phyloP scores from a whole-genome alignment of 2,329 filamentous ascomycete species.

The Claviceps sp. region DNA sequence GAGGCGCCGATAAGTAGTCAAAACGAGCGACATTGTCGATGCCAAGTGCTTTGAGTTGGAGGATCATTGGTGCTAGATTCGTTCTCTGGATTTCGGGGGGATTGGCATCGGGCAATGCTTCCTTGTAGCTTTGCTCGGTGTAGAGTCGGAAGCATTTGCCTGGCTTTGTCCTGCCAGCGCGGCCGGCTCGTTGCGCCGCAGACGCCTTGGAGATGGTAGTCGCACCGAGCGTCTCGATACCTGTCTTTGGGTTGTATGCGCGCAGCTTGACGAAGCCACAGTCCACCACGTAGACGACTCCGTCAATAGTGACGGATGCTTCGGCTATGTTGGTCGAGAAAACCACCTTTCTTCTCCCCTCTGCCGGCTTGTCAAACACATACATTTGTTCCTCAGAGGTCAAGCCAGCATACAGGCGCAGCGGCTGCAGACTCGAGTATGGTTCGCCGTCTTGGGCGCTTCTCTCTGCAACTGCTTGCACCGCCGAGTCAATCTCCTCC shows the following conservation, averaged over 20 bases:
- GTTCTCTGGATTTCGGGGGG: conserved; percentile 85
- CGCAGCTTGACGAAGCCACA: conserved; percentile 83
- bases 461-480: conserved; percentile 68
- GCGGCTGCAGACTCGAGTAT: conserved; percentile 18
- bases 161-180: conserved; percentile 75
- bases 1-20: conserved; percentile 75
- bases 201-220: conserved; percentile 81
- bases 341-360: conserved; percentile 79
- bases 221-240: conserved; percentile 76
- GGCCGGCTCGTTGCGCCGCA: conserved; percentile 79
- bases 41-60: conserved; percentile 88
- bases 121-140: conserved; percentile 57
- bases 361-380: conserved; percentile 73
- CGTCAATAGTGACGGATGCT: conserved; percentile 87
- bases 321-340: conserved; percentile 94
- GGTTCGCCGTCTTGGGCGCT: conserved; percentile 40
- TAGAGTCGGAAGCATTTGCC: conserved; percentile 94
- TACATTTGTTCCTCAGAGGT: conserved; percentile 89
- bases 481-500: conserved; percentile 76
- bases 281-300: conserved; percentile 83
- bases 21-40: conserved; percentile 92
- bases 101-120: conserved; percentile 52
- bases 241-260: conserved; percentile 69
- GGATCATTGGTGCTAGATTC: conserved; percentile 73
- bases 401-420: conserved; percentile 82